Evolutionary conservation across 805 yeast species (phyloP).

Genomic region (Metschnikowia corniflorae): DNA sequence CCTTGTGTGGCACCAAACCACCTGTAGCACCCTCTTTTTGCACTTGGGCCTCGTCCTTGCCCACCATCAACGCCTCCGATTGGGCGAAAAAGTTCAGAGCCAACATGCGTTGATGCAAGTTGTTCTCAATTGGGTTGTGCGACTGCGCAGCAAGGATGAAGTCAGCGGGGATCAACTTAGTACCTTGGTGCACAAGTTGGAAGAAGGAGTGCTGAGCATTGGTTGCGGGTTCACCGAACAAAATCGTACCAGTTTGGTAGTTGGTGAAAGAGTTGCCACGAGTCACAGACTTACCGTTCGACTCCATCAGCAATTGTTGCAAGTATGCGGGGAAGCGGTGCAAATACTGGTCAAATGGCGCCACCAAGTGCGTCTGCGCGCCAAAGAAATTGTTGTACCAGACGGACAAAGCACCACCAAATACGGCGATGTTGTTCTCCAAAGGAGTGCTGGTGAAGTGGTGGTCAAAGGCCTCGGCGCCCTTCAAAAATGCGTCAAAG

Average conservation of each 20-base stretch:
- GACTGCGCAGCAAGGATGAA: constrained; percentile 96
- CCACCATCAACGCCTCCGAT: constrained; percentile 96
- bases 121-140: constrained; percentile 93
- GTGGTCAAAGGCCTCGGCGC: constrained; percentile 96
- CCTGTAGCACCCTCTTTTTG: constrained; percentile 87
- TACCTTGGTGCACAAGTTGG: constrained; percentile 99
- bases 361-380: constrained; percentile 97
- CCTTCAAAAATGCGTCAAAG: constrained; percentile 87
- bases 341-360: constrained; percentile 97
- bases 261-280: constrained; percentile 86
- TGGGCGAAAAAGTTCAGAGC: constrained; percentile 99
- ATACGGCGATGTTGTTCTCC: constrained; percentile 85
- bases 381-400: constrained; percentile 99
- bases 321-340: constrained; percentile 99
- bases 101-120: constrained; percentile 94
- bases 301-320: constrained; percentile 98
- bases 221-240: constrained; percentile 98
- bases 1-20: constrained; percentile 86
- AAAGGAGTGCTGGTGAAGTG: constrained; percentile 84
- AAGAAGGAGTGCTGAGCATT: constrained; percentile 99
- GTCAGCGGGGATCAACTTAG: constrained; percentile 95
- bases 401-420: constrained; percentile 90
- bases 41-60: constrained; percentile 82
- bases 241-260: constrained; percentile 93
- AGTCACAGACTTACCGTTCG: constrained; percentile 96